Evolutionary conservation across 441 rosid genomes (phyloP).

Genomic region (Euphorbia celastroides): DNA sequence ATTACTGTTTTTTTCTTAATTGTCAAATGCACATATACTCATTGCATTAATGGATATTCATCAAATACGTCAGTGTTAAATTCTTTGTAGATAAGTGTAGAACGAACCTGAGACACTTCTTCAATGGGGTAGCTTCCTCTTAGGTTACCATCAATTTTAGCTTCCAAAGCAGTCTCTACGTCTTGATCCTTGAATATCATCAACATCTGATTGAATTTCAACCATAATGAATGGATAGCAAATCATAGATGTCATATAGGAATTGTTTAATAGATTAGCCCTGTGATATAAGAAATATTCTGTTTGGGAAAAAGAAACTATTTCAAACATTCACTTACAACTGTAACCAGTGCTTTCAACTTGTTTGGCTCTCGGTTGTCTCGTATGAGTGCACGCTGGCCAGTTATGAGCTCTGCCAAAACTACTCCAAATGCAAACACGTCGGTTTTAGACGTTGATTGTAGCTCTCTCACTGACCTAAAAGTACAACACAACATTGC

Average conservation of each 20-base stretch:
- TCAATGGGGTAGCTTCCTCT: conserved; percentile 28
- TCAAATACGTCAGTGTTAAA: too few species aligned
- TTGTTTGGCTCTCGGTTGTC: conserved; percentile 23
- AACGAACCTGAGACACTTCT: conserved; percentile 29
- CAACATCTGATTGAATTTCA: conserved; percentile 14
- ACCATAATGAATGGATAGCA: too few species aligned
- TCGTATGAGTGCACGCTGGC: conserved; percentile 23
- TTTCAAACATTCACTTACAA: conserved; percentile 27
- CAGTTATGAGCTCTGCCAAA: conserved; percentile 31
- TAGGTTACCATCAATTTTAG: conserved; percentile 23
- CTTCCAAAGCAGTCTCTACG: conserved; percentile 35
- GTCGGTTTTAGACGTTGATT: conserved; percentile 33
- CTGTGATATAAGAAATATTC: background rate
- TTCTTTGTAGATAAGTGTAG: background rate
- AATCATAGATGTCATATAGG: too few species aligned
- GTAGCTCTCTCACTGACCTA: conserved; percentile 47
- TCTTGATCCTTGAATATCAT: conserved; percentile 37
- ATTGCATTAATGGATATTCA: too few species aligned
- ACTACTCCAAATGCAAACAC: conserved; percentile 42
- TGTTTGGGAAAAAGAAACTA: too few species aligned
- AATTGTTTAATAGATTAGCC: background rate
- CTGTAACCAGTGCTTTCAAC: conserved; percentile 20
- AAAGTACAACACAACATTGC: background rate
- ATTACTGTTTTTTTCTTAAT: too few species aligned
- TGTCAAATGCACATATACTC: too few species aligned